Evolutionary conservation across 139 green algal species (phyloP).

Genomic region (Tetradesmus obliquus): DNA sequence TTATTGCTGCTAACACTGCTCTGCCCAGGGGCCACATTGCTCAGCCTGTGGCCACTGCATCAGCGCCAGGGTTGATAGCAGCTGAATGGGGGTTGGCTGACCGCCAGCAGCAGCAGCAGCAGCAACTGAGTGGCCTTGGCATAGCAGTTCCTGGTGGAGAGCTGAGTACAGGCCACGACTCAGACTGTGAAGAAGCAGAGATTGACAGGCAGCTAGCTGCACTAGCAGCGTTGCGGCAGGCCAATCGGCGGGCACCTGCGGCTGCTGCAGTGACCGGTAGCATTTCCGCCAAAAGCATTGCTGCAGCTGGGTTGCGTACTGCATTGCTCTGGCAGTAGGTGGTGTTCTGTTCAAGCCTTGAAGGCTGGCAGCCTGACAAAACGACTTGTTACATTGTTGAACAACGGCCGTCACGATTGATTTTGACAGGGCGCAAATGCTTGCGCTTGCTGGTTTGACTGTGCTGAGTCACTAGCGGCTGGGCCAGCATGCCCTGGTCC

Average conservation of each 20-base stretch:
- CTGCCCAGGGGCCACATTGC: no score
- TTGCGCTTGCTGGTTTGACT: no score
- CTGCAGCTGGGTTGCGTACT: not conserved
- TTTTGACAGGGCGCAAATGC: no score
- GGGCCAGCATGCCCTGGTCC: no score
- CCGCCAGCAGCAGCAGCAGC: not conserved
- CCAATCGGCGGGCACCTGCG: not conserved
- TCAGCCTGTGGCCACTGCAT: not conserved
- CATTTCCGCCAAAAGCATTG: conserved; percentile 27
- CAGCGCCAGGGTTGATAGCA: not conserved
- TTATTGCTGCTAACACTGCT: not conserved
- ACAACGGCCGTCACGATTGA: no score
- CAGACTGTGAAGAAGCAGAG: conserved; percentile 4
- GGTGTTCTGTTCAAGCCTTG: not conserved
- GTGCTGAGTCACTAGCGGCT: no score
- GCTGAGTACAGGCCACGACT: not conserved
- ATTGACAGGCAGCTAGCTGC: conserved; percentile 30
- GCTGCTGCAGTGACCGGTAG: not conserved
- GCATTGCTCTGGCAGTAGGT: not conserved
- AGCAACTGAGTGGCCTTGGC: not conserved
- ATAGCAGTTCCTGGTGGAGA: not conserved
- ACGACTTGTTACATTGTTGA: not conserved
- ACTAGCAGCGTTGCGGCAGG: conserved; percentile 13
- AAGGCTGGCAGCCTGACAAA: not conserved
- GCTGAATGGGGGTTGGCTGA: not conserved